Conservation (phyloP, 257 asterid genomes). For the Lycium ferocissimum region DNA sequence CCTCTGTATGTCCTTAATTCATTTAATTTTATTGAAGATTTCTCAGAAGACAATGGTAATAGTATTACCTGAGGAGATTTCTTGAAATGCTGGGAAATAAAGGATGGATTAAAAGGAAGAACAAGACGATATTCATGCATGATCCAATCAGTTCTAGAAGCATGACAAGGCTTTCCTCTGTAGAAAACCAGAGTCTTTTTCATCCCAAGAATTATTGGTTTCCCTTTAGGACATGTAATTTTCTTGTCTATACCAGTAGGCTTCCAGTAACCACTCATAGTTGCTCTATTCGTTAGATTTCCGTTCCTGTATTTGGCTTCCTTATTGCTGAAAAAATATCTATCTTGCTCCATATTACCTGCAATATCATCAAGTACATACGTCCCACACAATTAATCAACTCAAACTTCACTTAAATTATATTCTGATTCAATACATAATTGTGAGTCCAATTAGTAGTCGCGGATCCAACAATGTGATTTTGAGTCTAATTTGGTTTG, state of each 20-base stretch:
- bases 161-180: constrained; percentile 43
- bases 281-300: constrained; percentile 35
- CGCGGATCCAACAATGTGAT: no score
- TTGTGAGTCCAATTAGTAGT: no score
- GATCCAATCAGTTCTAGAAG: constrained; percentile 55
- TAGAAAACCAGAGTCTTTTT: constrained; percentile 60
- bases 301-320: constrained; percentile 39
- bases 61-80: no score
- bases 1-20: no score
- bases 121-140: constrained; percentile 68
- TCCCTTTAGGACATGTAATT: constrained; percentile 44
- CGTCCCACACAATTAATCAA: no score
- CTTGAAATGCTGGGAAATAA: constrained; percentile 26
- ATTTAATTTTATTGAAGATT: no score
- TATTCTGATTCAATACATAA: no score
- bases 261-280: constrained; percentile 64
- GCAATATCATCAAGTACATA: neutral
- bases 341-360: constrained; percentile 60
- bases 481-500: no score
- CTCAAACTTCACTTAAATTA: no score
- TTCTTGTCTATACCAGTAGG: constrained; percentile 47
- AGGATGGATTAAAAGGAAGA: constrained; percentile 30
- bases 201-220: constrained; percentile 54
- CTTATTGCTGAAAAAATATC: constrained; percentile 58
- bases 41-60: no score